Evolutionary conservation across 257 asterid genomes (phyloP), one percentile per base, ranked within the genome.

Genomic region (Ajuga chamaepitys): DNA sequence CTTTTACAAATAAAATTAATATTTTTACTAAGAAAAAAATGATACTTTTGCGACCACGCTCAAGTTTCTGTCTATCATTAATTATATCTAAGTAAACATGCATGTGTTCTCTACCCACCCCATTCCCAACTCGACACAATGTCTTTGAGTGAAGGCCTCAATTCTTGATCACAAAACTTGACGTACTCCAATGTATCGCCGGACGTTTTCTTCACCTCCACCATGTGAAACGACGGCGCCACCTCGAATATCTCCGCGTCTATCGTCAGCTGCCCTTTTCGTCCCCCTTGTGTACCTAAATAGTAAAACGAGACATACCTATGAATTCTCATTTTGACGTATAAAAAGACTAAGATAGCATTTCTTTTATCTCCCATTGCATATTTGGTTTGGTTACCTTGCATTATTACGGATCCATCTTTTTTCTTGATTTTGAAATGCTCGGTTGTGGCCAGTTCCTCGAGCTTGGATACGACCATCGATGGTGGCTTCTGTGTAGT

Each of bases 171-270:
- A 53, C 88, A 82, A 50, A 94, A 94, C 41, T 80, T 75, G 28
- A 51, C 50, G 37, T 94, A 94, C 74, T 94, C 99, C 82, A 90
- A 68, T 0, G 96, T 86, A 38, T 88, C 96, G 0, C 97, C 97
- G 7, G 91, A 77, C 0, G 75, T 70, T 74, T 90, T 90, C 82
- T 74, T 88, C 66, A 94, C 88, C 77, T 94, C 99, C 64, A 94
- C 92, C 74, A 94, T 77, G 11, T 86, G 95, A 61, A 86, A 85
- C 40, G 99, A 84, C n/a, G 97, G 99, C 4, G 95, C 74, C 25
- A 94, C 85, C 77, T 94, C 97, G 20, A 82, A 90, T n/a, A 94
- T 87, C 80, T 90, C 93, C 0, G 95, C 89, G 4, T 94, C 93
- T 3, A 94, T 86, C 4, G 74, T 78, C 55, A 94, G 70, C 37